phyloP scores from a whole-genome alignment of 179 eudicot genomes.

The Spinacia oleracea region DNA sequence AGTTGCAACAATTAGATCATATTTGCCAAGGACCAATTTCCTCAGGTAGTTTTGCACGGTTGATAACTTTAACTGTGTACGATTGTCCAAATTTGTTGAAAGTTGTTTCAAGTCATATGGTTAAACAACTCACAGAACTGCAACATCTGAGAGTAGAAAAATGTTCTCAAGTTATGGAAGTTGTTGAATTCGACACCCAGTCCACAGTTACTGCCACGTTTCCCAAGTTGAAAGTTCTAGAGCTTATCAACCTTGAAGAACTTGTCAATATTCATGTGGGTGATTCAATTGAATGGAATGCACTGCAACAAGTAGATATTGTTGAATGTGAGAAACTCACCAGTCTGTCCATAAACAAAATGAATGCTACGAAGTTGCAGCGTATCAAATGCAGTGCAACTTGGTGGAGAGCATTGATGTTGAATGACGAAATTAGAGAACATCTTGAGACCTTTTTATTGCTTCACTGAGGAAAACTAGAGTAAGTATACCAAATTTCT shows the following conservation, averaged over 20 bases:
- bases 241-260: conserved; percentile 21
- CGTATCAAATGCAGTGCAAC: conserved; percentile 19
- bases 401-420: conserved; percentile 25
- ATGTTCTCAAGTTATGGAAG: conserved; percentile 17
- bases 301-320: conserved; percentile 18
- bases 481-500: background rate
- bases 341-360: conserved; percentile 12
- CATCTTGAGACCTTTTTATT: conserved; percentile 21
- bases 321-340: conserved; percentile 16
- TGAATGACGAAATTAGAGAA: conserved; percentile 14
- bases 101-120: conserved; percentile 24
- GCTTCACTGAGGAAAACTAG: conserved; percentile 11
- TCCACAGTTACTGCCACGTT: background rate
- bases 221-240: conserved; percentile 24
- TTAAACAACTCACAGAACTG: conserved; percentile 11
- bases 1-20: conserved; percentile 6
- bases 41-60: conserved; percentile 14
- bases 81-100: conserved; percentile 23
- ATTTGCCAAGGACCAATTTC: conserved; percentile 16
- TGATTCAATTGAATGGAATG: conserved; percentile 24
- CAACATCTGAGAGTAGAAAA: conserved; percentile 21
- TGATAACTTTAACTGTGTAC: conserved; percentile 21
- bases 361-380: conserved; percentile 13
- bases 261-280: conserved; percentile 1
- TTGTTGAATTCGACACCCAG: conserved; percentile 8